Conservation (phyloP, 495 filamentous ascomycete genomes). For the Aspergillus indologenus region DNA sequence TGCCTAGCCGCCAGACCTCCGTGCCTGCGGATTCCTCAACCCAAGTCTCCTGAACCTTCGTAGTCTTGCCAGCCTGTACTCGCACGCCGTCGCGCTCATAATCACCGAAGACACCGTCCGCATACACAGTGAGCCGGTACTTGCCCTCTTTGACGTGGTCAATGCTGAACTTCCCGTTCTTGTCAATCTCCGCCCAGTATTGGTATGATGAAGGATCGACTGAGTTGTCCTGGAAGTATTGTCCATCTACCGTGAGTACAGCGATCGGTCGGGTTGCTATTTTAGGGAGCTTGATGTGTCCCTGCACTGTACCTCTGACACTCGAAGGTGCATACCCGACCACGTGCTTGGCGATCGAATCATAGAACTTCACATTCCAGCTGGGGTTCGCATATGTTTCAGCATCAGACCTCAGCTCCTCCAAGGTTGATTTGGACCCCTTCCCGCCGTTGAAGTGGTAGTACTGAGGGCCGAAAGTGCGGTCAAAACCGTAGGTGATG, state of each 20-base stretch:
- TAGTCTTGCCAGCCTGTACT: slow-evolving; percentile 33
- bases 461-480: slow-evolving; percentile 56
- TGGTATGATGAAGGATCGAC: slow-evolving; percentile 48
- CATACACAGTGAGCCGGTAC: slow-evolving; percentile 56
- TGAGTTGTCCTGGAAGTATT: slow-evolving; percentile 57
- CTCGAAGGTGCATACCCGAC: slow-evolving; percentile 49
- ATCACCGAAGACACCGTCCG: slow-evolving; percentile 55
- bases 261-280: slow-evolving; percentile 46
- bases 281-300: slow-evolving; percentile 43
- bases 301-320: slow-evolving; percentile 40
- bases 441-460: slow-evolving; percentile 55
- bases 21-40: slow-evolving; percentile 46
- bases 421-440: slow-evolving; percentile 32
- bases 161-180: slow-evolving; percentile 45
- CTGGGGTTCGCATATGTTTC: slow-evolving; percentile 39
- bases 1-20: slow-evolving; percentile 55
- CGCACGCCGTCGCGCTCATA: slow-evolving; percentile 42
- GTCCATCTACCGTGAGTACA: slow-evolving; percentile 47
- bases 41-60: slow-evolving; percentile 38
- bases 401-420: slow-evolving; percentile 47
- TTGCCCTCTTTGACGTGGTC: slow-evolving; percentile 47
- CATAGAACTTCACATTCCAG: slow-evolving; percentile 55
- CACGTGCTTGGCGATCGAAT: slow-evolving; percentile 53
- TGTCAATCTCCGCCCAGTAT: slow-evolving; percentile 54
- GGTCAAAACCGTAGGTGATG: slow-evolving; percentile 57